Evolutionary conservation across 148 eudicot species (phyloP), one percentile per base, ranked within the genome.

Genomic region (Camellia japonica): DNA sequence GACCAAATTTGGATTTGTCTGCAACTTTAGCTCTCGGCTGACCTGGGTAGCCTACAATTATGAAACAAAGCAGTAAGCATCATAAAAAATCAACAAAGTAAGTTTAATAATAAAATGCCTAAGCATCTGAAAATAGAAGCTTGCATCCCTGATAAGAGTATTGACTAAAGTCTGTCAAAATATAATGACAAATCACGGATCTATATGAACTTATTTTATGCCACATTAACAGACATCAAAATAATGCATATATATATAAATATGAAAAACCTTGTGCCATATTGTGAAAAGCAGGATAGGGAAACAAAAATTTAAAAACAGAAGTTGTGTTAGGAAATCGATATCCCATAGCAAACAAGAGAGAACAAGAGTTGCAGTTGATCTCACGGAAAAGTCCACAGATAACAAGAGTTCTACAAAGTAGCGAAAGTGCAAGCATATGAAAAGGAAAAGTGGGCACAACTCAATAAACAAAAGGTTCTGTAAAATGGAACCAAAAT

Each of bases 1-100:
- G 87, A 9, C 90, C 88, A 68, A 85, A 83, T 83, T 85, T 89
- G 68, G 86, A 60, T 59, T 80, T 81, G 64, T 87, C 92, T 44
- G 79, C 81, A 79, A 78, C 84, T 76, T 87, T 87, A 64, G 84
- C 80, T 76, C 86, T 85, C 43, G 78, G 87, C 41, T 85, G 87
- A 59, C 81, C 87, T 6, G 90, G 92, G 80, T 78, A 84, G 71
- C 92, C 92, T 87, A 68, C 12, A 60, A 81, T 20, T 47, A 58
- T 58, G 3, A 10, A 68, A 59, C 49, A 41, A 38, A 58, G 72
- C 65, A 62, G 23, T 47, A 46, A 54, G 42, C 69, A 71, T 78
- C 51, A 66, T 42, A 9, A 64, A 78, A 38, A 58, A 44, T 49
- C 12, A 5, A 55, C 19, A 14, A 18, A 41, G 8, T 62, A 62